Conservation (phyloP, 2,329 filamentous ascomycete genomes). For the Pseudogymnoascus sp. region DNA sequence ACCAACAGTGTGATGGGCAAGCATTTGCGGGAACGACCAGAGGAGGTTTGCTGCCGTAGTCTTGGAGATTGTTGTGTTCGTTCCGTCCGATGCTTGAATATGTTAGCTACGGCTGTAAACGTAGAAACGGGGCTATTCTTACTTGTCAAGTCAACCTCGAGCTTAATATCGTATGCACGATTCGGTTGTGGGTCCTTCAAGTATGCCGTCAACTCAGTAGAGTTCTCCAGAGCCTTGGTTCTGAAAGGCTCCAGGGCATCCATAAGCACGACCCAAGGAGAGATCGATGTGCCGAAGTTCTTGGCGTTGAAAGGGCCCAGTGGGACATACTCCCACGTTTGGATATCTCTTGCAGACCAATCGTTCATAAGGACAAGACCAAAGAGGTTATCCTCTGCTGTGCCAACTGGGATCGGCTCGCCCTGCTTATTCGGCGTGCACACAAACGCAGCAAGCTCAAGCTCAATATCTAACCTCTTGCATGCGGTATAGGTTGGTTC, state of each 20-base stretch:
- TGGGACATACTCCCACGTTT: constrained; percentile 78
- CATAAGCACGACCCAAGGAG: constrained; percentile 69
- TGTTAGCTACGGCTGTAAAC: neutral
- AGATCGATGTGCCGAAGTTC: constrained; percentile 74
- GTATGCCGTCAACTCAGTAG: constrained; percentile 51
- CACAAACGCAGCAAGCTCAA: constrained; percentile 73
- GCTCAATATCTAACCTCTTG: constrained; percentile 67
- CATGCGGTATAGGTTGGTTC: constrained; percentile 56
- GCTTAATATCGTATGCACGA: constrained; percentile 60
- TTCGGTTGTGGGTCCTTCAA: constrained; percentile 53
- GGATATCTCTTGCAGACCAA: constrained; percentile 78
- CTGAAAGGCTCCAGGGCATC: constrained; percentile 68
- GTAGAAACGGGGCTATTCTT: constrained; percentile 24
- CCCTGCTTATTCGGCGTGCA: constrained; percentile 59
- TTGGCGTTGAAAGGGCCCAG: constrained; percentile 77
- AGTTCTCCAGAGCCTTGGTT: constrained; percentile 46
- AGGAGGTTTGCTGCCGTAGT: constrained; percentile 61
- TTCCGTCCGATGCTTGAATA: constrained; percentile 33
- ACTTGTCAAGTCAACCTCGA: constrained; percentile 59
- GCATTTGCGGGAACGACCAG: constrained; percentile 80
- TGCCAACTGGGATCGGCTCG: constrained; percentile 51
- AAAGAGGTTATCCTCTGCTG: constrained; percentile 67
- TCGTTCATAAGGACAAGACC: constrained; percentile 80
- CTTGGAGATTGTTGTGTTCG: constrained; percentile 49
- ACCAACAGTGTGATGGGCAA: constrained; percentile 69